Conservation (phyloP, 2,329 filamentous ascomycete genomes). For the Neoarthrinium moseri region DNA sequence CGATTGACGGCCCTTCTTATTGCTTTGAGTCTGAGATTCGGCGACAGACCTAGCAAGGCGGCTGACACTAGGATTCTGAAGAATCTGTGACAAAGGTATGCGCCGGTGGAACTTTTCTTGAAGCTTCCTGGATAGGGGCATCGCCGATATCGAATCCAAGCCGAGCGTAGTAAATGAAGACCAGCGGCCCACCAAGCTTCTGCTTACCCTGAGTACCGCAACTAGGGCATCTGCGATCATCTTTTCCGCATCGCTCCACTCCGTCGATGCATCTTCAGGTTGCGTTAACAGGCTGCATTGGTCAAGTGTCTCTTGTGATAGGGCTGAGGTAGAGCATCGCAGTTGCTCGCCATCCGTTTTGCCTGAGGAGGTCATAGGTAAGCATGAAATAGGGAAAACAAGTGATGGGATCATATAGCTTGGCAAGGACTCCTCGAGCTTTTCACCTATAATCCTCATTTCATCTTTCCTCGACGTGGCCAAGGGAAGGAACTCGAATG, state of each 20-base stretch:
- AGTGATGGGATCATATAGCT: slow-evolving; percentile 78
- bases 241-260: slow-evolving; percentile 56
- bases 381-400: slow-evolving; percentile 64
- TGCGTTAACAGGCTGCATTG: slow-evolving; percentile 25
- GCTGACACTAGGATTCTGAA: slow-evolving; percentile 67
- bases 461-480: slow-evolving; percentile 24
- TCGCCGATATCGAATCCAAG: slow-evolving; percentile 80
- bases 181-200: slow-evolving; percentile 53
- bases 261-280: slow-evolving; percentile 28
- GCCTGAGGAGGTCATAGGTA: slow-evolving; percentile 73
- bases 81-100: slow-evolving; percentile 65
- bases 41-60: slow-evolving; percentile 48
- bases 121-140: slow-evolving; percentile 63
- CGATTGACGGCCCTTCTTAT: slow-evolving; percentile 5
- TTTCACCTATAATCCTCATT: slow-evolving; percentile 49
- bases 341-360: slow-evolving; percentile 68
- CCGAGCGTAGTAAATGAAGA: slow-evolving; percentile 78
- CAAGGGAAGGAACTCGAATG: slow-evolving; percentile 37
- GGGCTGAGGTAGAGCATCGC: slow-evolving; percentile 38
- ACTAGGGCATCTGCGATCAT: slow-evolving; percentile 55
- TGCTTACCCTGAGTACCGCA: slow-evolving; percentile 43
- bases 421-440: slow-evolving; percentile 58
- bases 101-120: slow-evolving; percentile 41
- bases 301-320: slow-evolving; percentile 46
- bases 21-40: not conserved